Evolutionary conservation across 2,329 filamentous ascomycete genomes (phyloP), one percentile per base, ranked within the genome.

Genomic region (Aspergillus sclerotialis): DNA sequence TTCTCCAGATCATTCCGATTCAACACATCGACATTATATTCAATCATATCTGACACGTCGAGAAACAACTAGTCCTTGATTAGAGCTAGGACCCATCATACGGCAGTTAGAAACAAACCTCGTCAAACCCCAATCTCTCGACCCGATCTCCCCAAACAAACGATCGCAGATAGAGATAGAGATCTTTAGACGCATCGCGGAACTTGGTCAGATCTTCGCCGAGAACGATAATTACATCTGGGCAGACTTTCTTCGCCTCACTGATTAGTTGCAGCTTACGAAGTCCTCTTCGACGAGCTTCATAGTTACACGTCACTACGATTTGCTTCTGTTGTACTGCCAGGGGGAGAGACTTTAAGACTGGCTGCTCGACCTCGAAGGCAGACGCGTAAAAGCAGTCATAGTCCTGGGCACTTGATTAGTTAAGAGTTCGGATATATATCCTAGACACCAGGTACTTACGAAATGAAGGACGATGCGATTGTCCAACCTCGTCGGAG

Each of bases 271-370:
- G 88, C 40, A 96, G 72, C 67, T 98, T 96, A 58, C 75, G 58
- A 28, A 70, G 44, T 7, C 67, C 73, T 40, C 75, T 73, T 33
- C 78, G 68, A 23, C 90, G 79, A 14, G 90, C 90, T 55, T 84
- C 85, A 60, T 96, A 96, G 64, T 96, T 96, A 72, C 86, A 93
- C 4, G 88, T 94, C 14, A 89, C 86, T 26, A 92, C 72, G 36
- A 95, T 94, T 56, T 88, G 85, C 63, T 95, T 95, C 63, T 95
- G 89, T 60, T 89, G 84, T 38, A 94, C 79, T 23, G 87, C 89
- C 21, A 96, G 68, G 5, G 88, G 86, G 12, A 83, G 64, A 1
- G 73, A 70, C 53, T 78, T 86, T 37, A 95, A 68, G 2, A 72
- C 67, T 1, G 88, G 86, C 45, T 84, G 79, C 55, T 84, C 82